phyloP scores from a whole-genome alignment of 306 rosid genomes.

The Vicia sativa region DNA sequence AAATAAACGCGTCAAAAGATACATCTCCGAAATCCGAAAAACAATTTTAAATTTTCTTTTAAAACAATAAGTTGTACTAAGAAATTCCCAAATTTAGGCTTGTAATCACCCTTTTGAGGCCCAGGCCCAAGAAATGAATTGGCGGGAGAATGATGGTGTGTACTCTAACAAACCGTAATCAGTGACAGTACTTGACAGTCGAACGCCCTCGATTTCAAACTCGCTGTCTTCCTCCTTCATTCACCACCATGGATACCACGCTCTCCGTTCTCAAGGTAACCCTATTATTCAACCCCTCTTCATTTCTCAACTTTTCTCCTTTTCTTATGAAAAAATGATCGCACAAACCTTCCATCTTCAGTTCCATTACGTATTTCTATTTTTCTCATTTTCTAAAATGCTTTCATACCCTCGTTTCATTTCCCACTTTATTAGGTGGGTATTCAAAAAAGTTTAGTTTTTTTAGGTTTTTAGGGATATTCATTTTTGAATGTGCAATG shows the following conservation, averaged over 20 bases:
- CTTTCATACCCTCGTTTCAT: slow-evolving; percentile 2
- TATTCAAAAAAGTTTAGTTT: slow-evolving; percentile 3
- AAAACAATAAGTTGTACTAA: too few species aligned
- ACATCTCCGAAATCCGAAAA: too few species aligned
- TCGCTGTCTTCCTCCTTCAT: slow-evolving; percentile 15
- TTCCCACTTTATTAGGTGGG: slow-evolving; percentile 1
- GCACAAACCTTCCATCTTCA: neutral
- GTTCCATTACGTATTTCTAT: neutral
- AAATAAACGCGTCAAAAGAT: too few species aligned
- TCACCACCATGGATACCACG: slow-evolving; percentile 42
- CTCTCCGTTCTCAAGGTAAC: slow-evolving; percentile 64
- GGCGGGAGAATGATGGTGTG: slow-evolving; percentile 37
- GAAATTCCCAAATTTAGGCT: too few species aligned
- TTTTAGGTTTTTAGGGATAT: neutral
- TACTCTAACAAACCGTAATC: neutral
- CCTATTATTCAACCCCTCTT: neutral
- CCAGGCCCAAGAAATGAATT: slow-evolving; percentile 25
- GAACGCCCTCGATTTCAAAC: neutral
- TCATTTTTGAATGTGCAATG: neutral
- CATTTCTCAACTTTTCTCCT: neutral
- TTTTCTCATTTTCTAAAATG: neutral
- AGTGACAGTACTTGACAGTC: neutral
- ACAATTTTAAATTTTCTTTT: too few species aligned
- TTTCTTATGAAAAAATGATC: slow-evolving; percentile 1
- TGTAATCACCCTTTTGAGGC: too few species aligned